Evolutionary conservation across 257 asterid species (phyloP), one percentile per base, ranked within the genome.

Genomic region (Nicotiana benthamiana): DNA sequence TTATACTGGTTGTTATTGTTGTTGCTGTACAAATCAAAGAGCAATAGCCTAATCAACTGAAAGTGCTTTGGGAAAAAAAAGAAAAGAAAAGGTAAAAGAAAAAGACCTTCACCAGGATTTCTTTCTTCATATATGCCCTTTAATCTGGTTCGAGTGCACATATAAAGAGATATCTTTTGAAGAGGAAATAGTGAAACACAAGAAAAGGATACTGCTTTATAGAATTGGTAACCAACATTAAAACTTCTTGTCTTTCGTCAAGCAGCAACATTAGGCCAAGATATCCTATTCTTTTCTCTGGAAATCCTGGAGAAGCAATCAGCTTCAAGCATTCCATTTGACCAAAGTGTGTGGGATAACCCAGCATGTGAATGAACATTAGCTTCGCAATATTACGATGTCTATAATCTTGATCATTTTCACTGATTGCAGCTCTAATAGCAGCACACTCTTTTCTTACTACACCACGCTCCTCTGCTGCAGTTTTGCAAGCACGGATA

Each of bases 351-450:
- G 99, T 96, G 36, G 98, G 98, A 82, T 94, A 94, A 78, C 99
- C 99, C 83, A 96, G 97, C 99, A 96, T 96, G 93, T 96, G 98
- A 86, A 96, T 93, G 86, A 92, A 96, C 99, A 94, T 96, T 88
- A 96, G 98, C 88, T 96, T 96, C 59, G 99, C 97, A 89, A 96
- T 88, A 86, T 96, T 96, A 40, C 98, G 97, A 87, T 94, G 99
- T 85, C 92, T 91, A 77, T 92, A 92, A 83, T 92, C 97, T 61
- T 91, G 96, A 85, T 93, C 97, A 82, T 91, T 92, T 85, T 94
- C 98, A 79, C 98, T 92, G 80, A 96, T 91, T 62, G 98, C 89
- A 81, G 97, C 96, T 84, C 99, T 96, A 84, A 94, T 96, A 70
- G 98, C 89, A 85, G 99, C 99, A 82, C 99, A 94, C 88, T 94